Base-by-base conservation (phyloP, 768 basidiomycete species). In the Mycena alexandri region DNA sequence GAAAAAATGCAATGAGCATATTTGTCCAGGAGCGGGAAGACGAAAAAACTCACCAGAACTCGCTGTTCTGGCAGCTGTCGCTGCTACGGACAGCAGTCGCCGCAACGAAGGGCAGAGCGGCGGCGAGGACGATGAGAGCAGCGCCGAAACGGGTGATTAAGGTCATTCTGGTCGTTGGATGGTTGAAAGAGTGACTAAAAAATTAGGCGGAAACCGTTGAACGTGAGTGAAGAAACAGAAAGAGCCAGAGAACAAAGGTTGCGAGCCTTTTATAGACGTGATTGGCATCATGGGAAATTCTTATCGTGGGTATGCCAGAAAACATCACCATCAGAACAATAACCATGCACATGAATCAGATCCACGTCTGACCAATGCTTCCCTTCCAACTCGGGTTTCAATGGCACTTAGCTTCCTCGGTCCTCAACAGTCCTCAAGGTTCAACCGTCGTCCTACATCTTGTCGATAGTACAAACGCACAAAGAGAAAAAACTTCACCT, bases 131-230 rank as follows among this genome's bases (percentile, higher is more conserved):
- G 63, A 79, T 63, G 57, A 81, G 61, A 60, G 75, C 69, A 54
- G 74, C 63, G 42, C 76, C 67, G 61, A 79, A 64, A 66, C 77
- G 79, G 51, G 75, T 65, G 72, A 81, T 71, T 69, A 79, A 70
- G 57, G 81, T 69, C 82, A 82, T 83, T 38, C 59, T 75, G 56
- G 75, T 77, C 57, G 73, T 77, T 70, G 64, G 73, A 72, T 65
- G 63, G 55, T 43, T 64, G 65, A 76, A 78, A 74, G 79, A 80
- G 74, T 64, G 79, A 78, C 74, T 62, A 44, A 33, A n/a, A 64
- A 63, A 68, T 71, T 71, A 75, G 71, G 55, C 61, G 59, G 66
- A 60, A 64, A 71, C 64, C 63, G 62, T 63, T 64, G 67, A 69
- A 72, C 72, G 70, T 73, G 70, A 51, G 72, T 69, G 72, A 67